Percentiles rank a stretch among this genome's conserved stretches.
Conservation (phyloP, 139 green algal species). For the Coelastrella sp. region DNA sequence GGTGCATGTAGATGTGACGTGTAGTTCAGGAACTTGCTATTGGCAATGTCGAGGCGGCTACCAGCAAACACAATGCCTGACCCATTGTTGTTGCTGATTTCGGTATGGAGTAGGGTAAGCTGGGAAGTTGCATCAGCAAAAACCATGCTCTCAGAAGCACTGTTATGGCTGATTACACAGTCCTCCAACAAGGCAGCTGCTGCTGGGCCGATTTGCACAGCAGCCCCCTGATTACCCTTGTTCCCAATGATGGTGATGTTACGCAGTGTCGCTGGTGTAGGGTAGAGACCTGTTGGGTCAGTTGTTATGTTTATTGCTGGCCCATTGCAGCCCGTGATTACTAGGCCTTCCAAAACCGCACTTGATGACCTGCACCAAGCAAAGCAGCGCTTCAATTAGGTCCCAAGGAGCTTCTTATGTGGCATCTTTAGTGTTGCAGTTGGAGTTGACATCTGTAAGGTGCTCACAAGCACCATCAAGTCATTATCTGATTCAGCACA, state of each 20-base stretch:
- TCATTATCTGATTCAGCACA: too few relatives aligned
- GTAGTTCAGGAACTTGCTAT: too few relatives aligned
- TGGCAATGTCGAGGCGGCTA: not conserved
- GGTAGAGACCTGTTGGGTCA: slow-evolving; percentile 30
- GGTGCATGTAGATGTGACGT: not conserved
- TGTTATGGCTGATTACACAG: not conserved
- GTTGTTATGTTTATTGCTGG: slow-evolving; percentile 2
- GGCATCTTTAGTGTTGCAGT: too few relatives aligned
- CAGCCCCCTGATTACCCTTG: slow-evolving; percentile 1
- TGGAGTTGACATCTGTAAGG: too few relatives aligned
- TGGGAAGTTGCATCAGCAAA: not conserved
- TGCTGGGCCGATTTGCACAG: not conserved
- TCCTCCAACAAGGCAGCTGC: slow-evolving; percentile 5
- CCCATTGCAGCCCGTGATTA: slow-evolving; percentile 31
- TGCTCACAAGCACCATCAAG: too few relatives aligned
- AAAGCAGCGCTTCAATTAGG: too few relatives aligned
- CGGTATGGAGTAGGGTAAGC: slow-evolving; percentile 7
- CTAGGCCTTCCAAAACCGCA: not conserved
- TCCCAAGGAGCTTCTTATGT: too few relatives aligned
- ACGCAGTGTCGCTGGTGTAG: slow-evolving; percentile 2
- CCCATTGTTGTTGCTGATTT: not conserved
- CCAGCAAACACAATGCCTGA: not conserved
- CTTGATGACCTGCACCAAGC: slow-evolving; percentile 30
- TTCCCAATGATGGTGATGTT: slow-evolving; percentile 36
- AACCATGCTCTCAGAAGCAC: not conserved